Percentiles rank a stretch among this genome's conserved stretches.
Conservation (phyloP, 1,284 basidiomycete species). For the Moniliophthora roreri region DNA sequence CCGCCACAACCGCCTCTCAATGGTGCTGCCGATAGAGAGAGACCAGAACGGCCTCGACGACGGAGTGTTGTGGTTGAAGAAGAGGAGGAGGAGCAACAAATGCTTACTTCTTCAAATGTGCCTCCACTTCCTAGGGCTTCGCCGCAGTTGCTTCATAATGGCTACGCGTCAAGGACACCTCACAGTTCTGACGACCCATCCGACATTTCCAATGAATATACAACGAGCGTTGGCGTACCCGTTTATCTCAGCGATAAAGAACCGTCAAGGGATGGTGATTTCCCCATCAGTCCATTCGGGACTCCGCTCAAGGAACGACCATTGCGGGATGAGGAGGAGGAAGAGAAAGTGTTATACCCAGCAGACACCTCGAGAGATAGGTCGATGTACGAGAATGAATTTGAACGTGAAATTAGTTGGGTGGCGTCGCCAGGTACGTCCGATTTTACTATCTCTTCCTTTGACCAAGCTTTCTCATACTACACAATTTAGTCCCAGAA, state of each 20-base stretch:
- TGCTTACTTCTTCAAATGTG: constrained; percentile 32
- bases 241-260: constrained; percentile 44
- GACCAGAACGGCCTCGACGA: constrained; percentile 44
- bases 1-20: constrained; percentile 22
- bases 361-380: constrained; percentile 45
- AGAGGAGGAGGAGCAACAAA: constrained; percentile 52
- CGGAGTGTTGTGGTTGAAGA: constrained; percentile 73
- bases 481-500: constrained; percentile 40
- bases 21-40: constrained; percentile 19
- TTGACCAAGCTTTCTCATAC: constrained; percentile 11
- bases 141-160: constrained; percentile 24
- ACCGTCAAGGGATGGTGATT: constrained; percentile 52
- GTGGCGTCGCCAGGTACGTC: constrained; percentile 64
- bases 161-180: constrained; percentile 35
- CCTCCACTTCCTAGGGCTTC: constrained; percentile 27
- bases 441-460: constrained; percentile 10
- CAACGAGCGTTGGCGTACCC: constrained; percentile 42
- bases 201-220: constrained; percentile 42
- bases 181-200: constrained; percentile 54
- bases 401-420: constrained; percentile 74
- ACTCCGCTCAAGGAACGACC: constrained; percentile 63
- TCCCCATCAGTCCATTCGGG: constrained; percentile 72
- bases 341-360: constrained; percentile 61
- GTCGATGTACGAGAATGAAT: constrained; percentile 43
- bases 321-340: constrained; percentile 58